These are phyloP conservation scores for Hortiboletus rubellus DNA, from an alignment of 1,284 basidiomycete species.

Conservation along the genomic window DNA sequence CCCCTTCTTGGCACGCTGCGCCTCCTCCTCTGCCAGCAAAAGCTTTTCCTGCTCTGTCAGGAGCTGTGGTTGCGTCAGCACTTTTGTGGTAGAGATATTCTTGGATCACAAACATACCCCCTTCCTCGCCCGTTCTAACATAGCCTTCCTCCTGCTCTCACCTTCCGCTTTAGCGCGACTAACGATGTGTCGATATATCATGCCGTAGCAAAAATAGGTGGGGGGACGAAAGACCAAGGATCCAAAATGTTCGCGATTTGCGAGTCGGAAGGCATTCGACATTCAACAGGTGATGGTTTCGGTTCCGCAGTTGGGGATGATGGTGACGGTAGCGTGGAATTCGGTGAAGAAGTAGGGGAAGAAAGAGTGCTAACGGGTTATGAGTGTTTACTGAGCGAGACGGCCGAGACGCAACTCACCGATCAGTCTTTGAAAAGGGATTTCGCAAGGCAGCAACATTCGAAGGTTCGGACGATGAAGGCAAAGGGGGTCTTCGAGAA, in stretches of 20 bases:
- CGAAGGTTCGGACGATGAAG: slow-evolving; percentile 16
- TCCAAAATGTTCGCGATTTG: slow-evolving; percentile 36
- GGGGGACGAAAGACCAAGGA: slow-evolving; percentile 58
- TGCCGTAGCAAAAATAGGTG: slow-evolving; percentile 60
- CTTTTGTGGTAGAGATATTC: not conserved
- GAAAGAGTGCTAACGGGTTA: slow-evolving; percentile 54
- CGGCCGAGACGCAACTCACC: slow-evolving; percentile 51
- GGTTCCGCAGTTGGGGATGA: slow-evolving; percentile 2
- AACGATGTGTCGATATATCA: slow-evolving; percentile 29
- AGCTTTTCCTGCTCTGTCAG: slow-evolving; percentile 62
- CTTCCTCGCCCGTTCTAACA: slow-evolving; percentile 68
- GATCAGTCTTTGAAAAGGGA: slow-evolving; percentile 66
- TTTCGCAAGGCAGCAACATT: slow-evolving; percentile 34
- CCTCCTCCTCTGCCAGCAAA: slow-evolving; percentile 53
- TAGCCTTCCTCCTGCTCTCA: slow-evolving; percentile 62
- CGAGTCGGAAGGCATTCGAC: slow-evolving; percentile 28
- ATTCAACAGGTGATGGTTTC: slow-evolving; percentile 13
- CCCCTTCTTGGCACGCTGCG: slow-evolving; percentile 35
- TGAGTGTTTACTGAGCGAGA: slow-evolving; percentile 59
- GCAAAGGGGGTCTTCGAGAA: slow-evolving; percentile 7
- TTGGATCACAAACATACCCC: slow-evolving; percentile 39
- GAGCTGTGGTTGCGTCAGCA: slow-evolving; percentile 34
- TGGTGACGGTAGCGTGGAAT: slow-evolving; percentile 9
- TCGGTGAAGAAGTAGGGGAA: slow-evolving; percentile 23
- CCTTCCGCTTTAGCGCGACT: slow-evolving; percentile 73